Evolutionary conservation across 345 rosid genomes (phyloP), one percentile per base, ranked within the genome.

Genomic region (Aquilaria sinensis): DNA sequence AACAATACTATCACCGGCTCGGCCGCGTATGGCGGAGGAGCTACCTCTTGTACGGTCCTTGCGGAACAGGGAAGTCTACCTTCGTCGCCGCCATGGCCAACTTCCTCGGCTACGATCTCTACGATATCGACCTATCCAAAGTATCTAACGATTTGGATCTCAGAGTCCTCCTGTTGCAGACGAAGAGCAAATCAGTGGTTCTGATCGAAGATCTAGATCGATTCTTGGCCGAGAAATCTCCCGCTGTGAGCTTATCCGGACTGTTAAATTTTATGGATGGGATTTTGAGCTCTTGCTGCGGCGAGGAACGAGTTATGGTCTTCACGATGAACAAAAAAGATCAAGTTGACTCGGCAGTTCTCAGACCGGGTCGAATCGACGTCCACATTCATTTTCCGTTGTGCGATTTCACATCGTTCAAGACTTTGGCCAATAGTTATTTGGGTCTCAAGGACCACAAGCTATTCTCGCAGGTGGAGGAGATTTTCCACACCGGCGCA

Each of bases 381-480:
- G 96, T 91, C 60, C 94, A 86, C 16, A 80, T 91, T 5, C 77
- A 88, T 58, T 91, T 91, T 23, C 96, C 97, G 1, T 45, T 86
- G 2, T 91, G 96, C 51, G 91, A 91, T 69, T 86, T 91, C 72
- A 60, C 88, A 12, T 74, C 88, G 33, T 86, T 91, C 76, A 91
- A 84, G 65, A 81, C 83, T 41, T 31, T 91, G 3, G 96, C 96
- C 4, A 81, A 23, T 6, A 80, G 65, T 68, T 84, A 85, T 72
- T 69, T 91, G 15, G 96, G 97, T 0, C 73, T 88, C 1, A 91
- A 84, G 75, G 97, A 91, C 51, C 97, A 91, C 59, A 88, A 83
- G 70, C 66, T 91, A 58, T 91, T 91, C 56, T 75, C 91, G 6
- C 94, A 88, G 43, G 91, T 88, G 15, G 96, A 88, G 78, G 96